These are phyloP conservation scores for Heracleum sosnowskyi DNA, from an alignment of 129 eudicot genomes.

Conservation along the genomic window DNA sequence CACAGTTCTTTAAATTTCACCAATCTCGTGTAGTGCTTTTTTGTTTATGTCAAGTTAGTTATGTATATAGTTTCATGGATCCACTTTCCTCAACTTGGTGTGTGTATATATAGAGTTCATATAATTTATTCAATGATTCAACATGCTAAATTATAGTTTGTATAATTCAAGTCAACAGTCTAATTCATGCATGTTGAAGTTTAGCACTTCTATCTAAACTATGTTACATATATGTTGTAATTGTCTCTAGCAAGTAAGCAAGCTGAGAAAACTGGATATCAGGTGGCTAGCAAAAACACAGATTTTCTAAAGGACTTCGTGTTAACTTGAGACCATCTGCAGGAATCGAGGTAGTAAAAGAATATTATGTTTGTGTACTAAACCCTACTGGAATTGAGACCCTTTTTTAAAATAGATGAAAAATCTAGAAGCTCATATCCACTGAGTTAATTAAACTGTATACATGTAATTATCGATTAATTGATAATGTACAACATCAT, in stretches of 20 bases:
- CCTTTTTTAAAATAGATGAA: neutral
- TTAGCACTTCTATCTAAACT: neutral
- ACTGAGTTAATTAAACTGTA: no score
- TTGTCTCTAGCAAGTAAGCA: neutral
- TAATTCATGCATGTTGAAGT: neutral
- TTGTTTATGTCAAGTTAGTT: no score
- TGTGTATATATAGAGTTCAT: no score
- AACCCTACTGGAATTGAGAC: neutral
- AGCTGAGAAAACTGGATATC: neutral
- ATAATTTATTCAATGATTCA: no score
- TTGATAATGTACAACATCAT: neutral
- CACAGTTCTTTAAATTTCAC: no score
- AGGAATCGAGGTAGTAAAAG: slow-evolving; percentile 3
- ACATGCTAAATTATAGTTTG: no score
- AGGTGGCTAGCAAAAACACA: neutral
- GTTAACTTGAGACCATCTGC: slow-evolving; percentile 2
- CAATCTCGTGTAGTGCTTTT: no score
- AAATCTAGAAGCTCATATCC: neutral
- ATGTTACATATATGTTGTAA: neutral
- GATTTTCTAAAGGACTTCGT: neutral
- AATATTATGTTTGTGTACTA: neutral
- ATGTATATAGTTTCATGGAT: no score
- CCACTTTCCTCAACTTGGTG: no score
- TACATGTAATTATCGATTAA: neutral
- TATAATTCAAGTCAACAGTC: no score